Evolutionary conservation across 805 yeast genomes (phyloP).

Genomic region (Ogataea ganodermae): DNA sequence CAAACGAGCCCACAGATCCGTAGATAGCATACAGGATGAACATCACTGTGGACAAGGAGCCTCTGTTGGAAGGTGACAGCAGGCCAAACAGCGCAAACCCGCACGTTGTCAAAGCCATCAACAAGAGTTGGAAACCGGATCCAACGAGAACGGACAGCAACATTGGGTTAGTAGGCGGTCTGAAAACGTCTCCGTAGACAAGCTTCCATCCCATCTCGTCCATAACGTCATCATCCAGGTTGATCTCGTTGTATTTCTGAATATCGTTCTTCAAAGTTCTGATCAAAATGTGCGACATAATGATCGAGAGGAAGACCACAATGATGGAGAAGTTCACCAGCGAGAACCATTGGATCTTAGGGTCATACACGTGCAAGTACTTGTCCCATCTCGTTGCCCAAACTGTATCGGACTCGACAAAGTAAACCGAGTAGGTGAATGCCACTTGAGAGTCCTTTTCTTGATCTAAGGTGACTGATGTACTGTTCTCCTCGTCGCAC

Average conservation of each 20-base stretch:
- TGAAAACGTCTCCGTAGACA: conserved; percentile 91
- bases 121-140: conserved; percentile 80
- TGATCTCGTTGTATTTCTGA: conserved; percentile 83
- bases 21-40: conserved; percentile 78
- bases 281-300: conserved; percentile 76
- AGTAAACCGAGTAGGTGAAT: conserved; percentile 83
- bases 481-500: conserved; percentile 22
- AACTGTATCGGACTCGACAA: conserved; percentile 66
- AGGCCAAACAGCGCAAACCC: conserved; percentile 86
- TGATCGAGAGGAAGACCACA: conserved; percentile 71
- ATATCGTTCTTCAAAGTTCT: conserved; percentile 85
- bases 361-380: conserved; percentile 87
- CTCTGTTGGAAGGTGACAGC: conserved; percentile 92
- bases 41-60: conserved; percentile 88
- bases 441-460: conserved; percentile 58
- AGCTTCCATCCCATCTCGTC: conserved; percentile 98
- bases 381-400: conserved; percentile 99
- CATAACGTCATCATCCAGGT: conserved; percentile 80
- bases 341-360: conserved; percentile 95
- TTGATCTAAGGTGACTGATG: conserved; percentile 51
- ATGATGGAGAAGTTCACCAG: conserved; percentile 82
- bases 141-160: conserved; percentile 81
- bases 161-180: conserved; percentile 74
- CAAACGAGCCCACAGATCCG: conserved; percentile 82
- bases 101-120: conserved; percentile 73